These are phyloP conservation scores for Xylariales sp. DNA, from an alignment of 2,329 filamentous ascomycete species.

Conservation along the genomic window DNA sequence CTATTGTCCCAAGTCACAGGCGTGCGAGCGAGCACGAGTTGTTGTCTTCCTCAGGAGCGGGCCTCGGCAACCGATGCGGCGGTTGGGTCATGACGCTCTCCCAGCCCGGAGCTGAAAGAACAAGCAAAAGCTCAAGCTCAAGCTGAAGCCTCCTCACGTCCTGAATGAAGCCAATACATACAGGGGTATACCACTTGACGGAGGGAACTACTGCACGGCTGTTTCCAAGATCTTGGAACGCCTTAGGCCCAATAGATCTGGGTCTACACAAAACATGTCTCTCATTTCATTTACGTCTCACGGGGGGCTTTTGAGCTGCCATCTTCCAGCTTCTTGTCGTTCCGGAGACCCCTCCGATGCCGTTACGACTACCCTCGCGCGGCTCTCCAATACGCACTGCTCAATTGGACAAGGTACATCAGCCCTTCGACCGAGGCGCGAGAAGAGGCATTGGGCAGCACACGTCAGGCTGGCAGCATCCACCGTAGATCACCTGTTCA, in stretches of 20 bases:
- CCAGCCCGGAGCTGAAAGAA: background rate
- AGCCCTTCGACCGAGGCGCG: too few species aligned
- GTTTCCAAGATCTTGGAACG: conserved; percentile 1
- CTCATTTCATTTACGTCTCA: background rate
- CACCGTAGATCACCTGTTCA: too few species aligned
- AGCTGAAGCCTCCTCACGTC: background rate
- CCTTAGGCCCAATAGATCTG: conserved; percentile 2
- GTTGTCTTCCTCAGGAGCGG: too few species aligned
- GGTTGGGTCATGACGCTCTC: too few species aligned
- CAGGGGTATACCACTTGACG: background rate
- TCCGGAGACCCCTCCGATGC: too few species aligned
- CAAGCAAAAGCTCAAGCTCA: background rate
- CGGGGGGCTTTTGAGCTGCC: background rate
- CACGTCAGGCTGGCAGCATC: too few species aligned
- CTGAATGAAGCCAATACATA: too few species aligned
- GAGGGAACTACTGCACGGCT: conserved; percentile 2
- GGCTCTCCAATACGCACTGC: background rate
- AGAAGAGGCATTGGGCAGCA: too few species aligned
- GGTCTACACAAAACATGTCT: background rate
- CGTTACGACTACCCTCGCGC: background rate
- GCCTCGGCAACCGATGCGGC: too few species aligned
- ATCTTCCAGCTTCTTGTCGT: background rate
- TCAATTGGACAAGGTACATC: background rate
- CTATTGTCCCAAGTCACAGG: too few species aligned
- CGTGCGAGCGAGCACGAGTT: too few species aligned